Evolutionary conservation across 108 stramenopile species (phyloP), one percentile per base, ranked within the genome.

Genomic region (Nitzschia palea): DNA sequence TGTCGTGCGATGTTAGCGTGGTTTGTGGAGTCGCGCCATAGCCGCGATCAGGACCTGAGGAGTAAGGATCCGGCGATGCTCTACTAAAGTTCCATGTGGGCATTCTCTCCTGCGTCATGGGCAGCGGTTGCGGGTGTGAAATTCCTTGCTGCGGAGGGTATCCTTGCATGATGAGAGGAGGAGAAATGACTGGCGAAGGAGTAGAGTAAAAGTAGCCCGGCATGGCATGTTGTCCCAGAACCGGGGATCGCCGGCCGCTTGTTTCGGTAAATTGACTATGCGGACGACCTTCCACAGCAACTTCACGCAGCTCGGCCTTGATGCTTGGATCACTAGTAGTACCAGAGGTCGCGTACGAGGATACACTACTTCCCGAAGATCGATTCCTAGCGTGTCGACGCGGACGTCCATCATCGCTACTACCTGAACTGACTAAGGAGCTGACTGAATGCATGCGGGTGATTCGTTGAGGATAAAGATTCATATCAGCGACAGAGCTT

Each of bases 391-490:
- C 30, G 33, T 40, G 37, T 0, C 34, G 20, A 0, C 45, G 48
- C 12, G 17, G 14, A 0, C 35, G 29, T 8, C 55, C 62, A 23
- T 77, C 62, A 50, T 55, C 65, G 32, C 72, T 80, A 28, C 67
- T 68, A 32, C 26, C 64, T 15, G 73, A 67, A 51, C 68, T 80
- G 17, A 84, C 78, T 9, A 84, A 44, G 23, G 78, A 80, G 67
- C 78, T 79, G 17, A 78, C 75, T 0, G 78, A 80, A 55, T 84
- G 83, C 68, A 80, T 74, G 4, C 79, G 65, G n/a, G 79, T 78
- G 29, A 84, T 79, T 14, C 71, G 59, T 31, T 71, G 75, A 6
- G 63, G 51, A 33, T 71, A 67, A 20, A 71, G 27, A 36, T 65
- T 45, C 72, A 73, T 73, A 44, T 73, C 64, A 4, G 54, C 72